Conservation (phyloP, 1,284 basidiomycete genomes). For the Peniophora sp. region DNA sequence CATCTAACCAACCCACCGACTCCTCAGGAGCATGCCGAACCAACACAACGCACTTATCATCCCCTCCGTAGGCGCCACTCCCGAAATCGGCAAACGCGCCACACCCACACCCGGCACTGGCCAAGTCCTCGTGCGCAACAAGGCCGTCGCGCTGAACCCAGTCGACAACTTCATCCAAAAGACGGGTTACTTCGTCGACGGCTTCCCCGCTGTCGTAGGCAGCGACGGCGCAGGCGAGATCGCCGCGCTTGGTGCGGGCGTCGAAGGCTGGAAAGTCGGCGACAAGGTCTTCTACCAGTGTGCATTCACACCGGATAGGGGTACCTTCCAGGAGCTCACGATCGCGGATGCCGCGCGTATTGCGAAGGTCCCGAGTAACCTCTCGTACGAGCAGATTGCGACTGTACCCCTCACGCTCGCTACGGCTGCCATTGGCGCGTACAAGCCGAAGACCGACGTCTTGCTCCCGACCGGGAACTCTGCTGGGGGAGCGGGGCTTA, state of each 20-base stretch:
- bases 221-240: slow-evolving; percentile 35
- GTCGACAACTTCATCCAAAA: slow-evolving; percentile 33
- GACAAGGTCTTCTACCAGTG: slow-evolving; percentile 30
- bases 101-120: slow-evolving; percentile 25
- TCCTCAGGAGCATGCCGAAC: too few relatives aligned
- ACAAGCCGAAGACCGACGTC: slow-evolving; percentile 3
- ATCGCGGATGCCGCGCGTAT: slow-evolving; percentile 20
- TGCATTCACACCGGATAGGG: slow-evolving; percentile 9
- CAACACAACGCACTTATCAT: slow-evolving; percentile 19
- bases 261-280: slow-evolving; percentile 26
- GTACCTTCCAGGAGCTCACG: slow-evolving; percentile 26
- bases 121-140: slow-evolving; percentile 33
- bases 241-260: slow-evolving; percentile 29
- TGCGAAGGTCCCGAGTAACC: slow-evolving; percentile 20
- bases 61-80: slow-evolving; percentile 14
- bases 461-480: too few relatives aligned
- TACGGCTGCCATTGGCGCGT: slow-evolving; percentile 20
- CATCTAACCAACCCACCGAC: too few relatives aligned
- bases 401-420: slow-evolving; percentile 21
- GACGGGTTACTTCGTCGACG: slow-evolving; percentile 17
- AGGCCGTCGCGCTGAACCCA: slow-evolving; percentile 31
- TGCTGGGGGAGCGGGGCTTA: slow-evolving; percentile 8
- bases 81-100: slow-evolving; percentile 12
- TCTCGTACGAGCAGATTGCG: slow-evolving; percentile 23
- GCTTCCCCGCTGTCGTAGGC: slow-evolving; percentile 34